Evolutionary conservation across 495 filamentous ascomycete genomes (phyloP).

Genomic region (Daldinia caldariorum): DNA sequence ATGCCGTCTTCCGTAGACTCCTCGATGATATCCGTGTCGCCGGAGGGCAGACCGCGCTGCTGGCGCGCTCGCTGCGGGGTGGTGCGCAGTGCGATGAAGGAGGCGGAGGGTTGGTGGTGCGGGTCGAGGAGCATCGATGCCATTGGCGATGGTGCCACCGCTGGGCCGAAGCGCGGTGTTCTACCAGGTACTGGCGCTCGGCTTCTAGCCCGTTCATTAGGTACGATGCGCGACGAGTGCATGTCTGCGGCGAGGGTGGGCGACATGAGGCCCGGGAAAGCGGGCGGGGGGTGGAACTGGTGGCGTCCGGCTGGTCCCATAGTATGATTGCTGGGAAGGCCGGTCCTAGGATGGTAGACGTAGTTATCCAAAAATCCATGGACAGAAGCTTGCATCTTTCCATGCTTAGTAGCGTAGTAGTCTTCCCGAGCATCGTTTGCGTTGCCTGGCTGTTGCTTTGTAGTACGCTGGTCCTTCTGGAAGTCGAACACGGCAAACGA

Average conservation of each 20-base stretch:
- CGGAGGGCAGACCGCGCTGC: slow-evolving; percentile 55
- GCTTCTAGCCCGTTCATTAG: slow-evolving; percentile 53
- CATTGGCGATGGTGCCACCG: slow-evolving; percentile 63
- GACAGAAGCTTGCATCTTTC: slow-evolving; percentile 96
- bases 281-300: slow-evolving; percentile 81
- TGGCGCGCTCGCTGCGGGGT: slow-evolving; percentile 55
- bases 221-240: slow-evolving; percentile 61
- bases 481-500: slow-evolving; percentile 99
- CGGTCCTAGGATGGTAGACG: slow-evolving; percentile 68
- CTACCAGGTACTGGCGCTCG: slow-evolving; percentile 35
- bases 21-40: slow-evolving; percentile 58
- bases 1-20: slow-evolving; percentile 58
- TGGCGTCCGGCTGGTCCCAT: slow-evolving; percentile 59
- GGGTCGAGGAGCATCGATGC: slow-evolving; percentile 84
- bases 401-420: slow-evolving; percentile 93
- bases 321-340: slow-evolving; percentile 58
- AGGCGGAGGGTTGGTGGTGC: slow-evolving; percentile 80
- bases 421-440: slow-evolving; percentile 78
- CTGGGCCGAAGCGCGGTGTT: slow-evolving; percentile 50
- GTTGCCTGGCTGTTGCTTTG: slow-evolving; percentile 50
- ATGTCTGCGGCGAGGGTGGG: slow-evolving; percentile 66
- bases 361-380: slow-evolving; percentile 95
- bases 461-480: slow-evolving; percentile 77
- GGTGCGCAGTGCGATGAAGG: slow-evolving; percentile 56
- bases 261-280: slow-evolving; percentile 76